Base-by-base conservation (phyloP, 2,329 filamentous ascomycete species). In the Xylaria hypoxylon region DNA sequence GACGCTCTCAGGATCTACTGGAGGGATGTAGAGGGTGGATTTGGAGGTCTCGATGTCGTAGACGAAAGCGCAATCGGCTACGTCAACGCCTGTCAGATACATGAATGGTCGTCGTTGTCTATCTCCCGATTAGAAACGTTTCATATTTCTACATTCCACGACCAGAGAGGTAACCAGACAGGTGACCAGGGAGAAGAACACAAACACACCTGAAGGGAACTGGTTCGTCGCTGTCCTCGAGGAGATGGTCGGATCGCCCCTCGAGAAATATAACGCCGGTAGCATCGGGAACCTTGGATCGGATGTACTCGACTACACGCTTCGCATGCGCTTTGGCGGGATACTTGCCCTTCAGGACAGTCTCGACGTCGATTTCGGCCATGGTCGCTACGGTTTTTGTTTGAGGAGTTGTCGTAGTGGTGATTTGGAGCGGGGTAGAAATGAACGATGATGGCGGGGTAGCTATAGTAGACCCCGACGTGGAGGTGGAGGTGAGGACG, bases 71-170 rank as follows among this genome's bases (percentile, higher is more conserved):
- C 91, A 91, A 79, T 97, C 94, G 65, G 94, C 87, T 33, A 96
- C 85, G 68, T 84, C 71, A 76, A 90, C 96, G 73, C 96, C 96
- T 26, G 93, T 95, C 50, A 98, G 85, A 80, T 99, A 99, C 87
- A 92, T 97, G 83, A 99, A 99, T 79, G 89, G 92, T 62, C 96
- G 90, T 69, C 94, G 92, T 81, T 97, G 94, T 71, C 93, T 94
- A 13, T 55, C 19, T 44, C n/a, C 8, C 7, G 15, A 28, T 61
- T 31, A 64, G 56, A 38, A 4, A 17, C 7, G 19, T 5, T 22
- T 11, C 40, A 8, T 10, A 26, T 26, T 38, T 5, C 5, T 44
- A 3, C 17, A 5, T 15, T 26, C 15, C 11, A 3, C 22, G 13
- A n/a, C 8, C 15, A 8, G 51, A 38, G n/a, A 7, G 19, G 28